A percentile compares a stretch with the other conserved stretches of the same genome.
phyloP scores from a whole-genome alignment of 208 protist species.

The Acanthamoeba healyi region DNA sequence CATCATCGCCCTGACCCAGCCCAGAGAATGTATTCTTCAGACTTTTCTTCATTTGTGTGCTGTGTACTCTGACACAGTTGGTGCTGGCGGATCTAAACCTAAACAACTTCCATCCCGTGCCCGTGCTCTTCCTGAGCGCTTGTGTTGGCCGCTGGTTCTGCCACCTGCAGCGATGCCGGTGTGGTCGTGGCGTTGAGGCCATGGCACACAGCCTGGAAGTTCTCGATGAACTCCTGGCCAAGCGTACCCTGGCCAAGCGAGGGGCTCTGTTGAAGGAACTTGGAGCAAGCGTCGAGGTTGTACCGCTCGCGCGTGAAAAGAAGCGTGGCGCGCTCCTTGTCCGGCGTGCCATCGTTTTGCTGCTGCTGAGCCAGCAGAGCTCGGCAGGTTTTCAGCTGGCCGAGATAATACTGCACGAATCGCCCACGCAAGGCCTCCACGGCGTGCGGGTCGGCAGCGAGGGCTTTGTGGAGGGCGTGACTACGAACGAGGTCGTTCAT shows the following conservation, averaged over 20 bases:
- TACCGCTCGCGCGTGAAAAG: constrained; percentile 11
- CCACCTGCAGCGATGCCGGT: too few relatives aligned
- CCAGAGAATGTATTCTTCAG: too few relatives aligned
- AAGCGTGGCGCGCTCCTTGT: not conserved
- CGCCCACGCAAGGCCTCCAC: not conserved
- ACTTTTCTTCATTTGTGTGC: too few relatives aligned
- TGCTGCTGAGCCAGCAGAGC: constrained; percentile 1
- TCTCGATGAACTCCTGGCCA: not conserved
- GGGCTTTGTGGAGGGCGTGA: constrained; percentile 21
- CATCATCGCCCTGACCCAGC: too few relatives aligned
- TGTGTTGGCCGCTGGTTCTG: too few relatives aligned
- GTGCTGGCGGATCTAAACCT: too few relatives aligned
- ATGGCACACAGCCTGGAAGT: not conserved
- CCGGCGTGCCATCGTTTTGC: not conserved
- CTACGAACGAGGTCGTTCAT: constrained; percentile 45
- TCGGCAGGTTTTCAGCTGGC: not conserved
- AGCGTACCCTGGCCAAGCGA: not conserved
- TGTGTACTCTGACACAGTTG: too few relatives aligned
- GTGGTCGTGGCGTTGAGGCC: not conserved
- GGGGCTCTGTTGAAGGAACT: not conserved
- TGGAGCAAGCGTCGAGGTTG: constrained; percentile 37
- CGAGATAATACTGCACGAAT: not conserved
- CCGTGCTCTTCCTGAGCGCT: too few relatives aligned
- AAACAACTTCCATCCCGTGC: too few relatives aligned
- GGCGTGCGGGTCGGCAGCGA: not conserved